Base-by-base conservation (phyloP, 768 basidiomycete species). In the Leccinum rimulosum region DNA sequence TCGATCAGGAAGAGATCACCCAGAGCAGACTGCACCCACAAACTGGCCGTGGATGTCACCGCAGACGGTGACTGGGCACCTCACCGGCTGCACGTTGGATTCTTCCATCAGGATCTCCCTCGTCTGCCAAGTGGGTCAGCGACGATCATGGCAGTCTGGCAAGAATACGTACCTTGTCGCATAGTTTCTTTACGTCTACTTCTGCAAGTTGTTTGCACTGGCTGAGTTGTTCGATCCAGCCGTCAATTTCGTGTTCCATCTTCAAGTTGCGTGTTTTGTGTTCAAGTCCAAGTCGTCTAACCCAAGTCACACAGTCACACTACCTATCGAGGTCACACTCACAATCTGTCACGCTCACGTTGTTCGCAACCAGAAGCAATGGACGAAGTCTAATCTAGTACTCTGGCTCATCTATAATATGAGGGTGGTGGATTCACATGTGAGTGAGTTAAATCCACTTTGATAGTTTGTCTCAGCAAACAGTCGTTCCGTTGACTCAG, bases 31-130 rank as follows among this genome's bases (percentile, higher is more conserved):
- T 35, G 56, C 66, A 89, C 95, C 79, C 77, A 98, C 96, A 77
- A 99, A 99, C 86, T 99, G 97, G 51, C 97, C 97, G 73, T 99
- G 97, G 63, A 99, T 98, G 78, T 99, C 97, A 60, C 97, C 97
- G 71, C 97, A 99, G 60, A 99, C 97, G 52, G 97, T 99, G 65
- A 99, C 97, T 31, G 97, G 97, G 80, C 96, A 98, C 76, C 91
- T 82, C 56, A 99, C 97, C 22, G 95, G 95, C 76, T 98, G 96
- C 2, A 99, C 97, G 73, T 99, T 99, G 33, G 93, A 95, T 80
- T 99, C 97, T 70, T 97, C 96, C 90, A 97, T 95, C 74, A 99
- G 76, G 66, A 99, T 96, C 78, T 98, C 97, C 71, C 96, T 84
- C 56, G 97, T 95, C 97, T 99, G 63, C 25, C 9, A 48, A 56